Evolutionary conservation across 1,284 basidiomycete species (phyloP), one percentile per base, ranked within the genome.

Genomic region (Meira miltonrushii): DNA sequence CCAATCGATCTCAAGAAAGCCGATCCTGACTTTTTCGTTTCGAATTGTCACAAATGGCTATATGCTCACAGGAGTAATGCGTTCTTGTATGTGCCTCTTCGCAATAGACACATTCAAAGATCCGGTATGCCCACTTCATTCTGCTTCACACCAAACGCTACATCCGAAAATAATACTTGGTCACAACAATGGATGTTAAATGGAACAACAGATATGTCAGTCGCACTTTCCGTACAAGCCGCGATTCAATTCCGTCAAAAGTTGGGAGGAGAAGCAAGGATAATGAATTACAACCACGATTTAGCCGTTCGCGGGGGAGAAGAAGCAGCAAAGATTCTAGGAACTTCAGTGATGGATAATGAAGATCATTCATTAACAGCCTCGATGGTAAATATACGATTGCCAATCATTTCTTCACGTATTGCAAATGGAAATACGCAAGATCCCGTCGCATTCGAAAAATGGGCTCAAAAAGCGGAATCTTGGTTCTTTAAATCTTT

Each of bases 41-140:
- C 19, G 1, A 90, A 90, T 72, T 87, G 86, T 66, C 88, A 91
- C 80, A 92, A 92, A 77, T 92, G 90, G 90, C 79, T 92, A 2
- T 85, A 81, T 65, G 83, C 85, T 5, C 89, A 90, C 74, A 83
- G 90, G 7, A 82, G 84, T 8, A 85, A 83, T 55, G 87, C 89
- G 0, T 80, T 88, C 12, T 79, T 93, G 25, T 93, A 92, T 77
- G 86, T 89, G 1, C 87, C 90, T 0, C 82, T 83, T 66, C 81
- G 87, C 48, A 92, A 92, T 69, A 90, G 92, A 70, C 82, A 86
- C 64, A 74, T 91, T 13, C 85, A 92, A 61, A 85, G 83, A 61
- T 83, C 87, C 0, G 82, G 88, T 0, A 82, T 92, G 52, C 90
- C 91, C 1, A 92, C 89, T 0, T 84, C 87, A 1, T 79, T 81